Conservation (phyloP, 495 filamentous ascomycete genomes). For the Tuber indicum region DNA sequence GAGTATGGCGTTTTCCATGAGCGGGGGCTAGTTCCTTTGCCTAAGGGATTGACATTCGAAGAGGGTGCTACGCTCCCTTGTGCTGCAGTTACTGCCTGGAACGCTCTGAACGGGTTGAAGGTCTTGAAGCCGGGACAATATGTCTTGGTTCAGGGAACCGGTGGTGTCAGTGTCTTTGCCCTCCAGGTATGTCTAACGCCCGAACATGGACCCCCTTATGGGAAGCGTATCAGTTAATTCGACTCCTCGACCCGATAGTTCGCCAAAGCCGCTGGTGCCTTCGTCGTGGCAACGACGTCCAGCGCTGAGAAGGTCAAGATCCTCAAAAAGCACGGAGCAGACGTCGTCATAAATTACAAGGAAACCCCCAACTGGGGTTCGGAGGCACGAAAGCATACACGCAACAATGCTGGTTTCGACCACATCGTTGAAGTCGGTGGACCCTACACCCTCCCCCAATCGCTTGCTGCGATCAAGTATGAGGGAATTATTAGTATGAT, state of each 20-base stretch:
- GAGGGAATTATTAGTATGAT: conserved; percentile 5
- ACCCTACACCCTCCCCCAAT: conserved; percentile 5
- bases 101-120: conserved; percentile 42
- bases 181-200: conserved; percentile 44
- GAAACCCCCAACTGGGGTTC: conserved; percentile 57
- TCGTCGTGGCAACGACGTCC: conserved; percentile 46
- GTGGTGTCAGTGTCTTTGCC: conserved; percentile 43
- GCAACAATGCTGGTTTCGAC: conserved; percentile 50
- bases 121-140: conserved; percentile 34
- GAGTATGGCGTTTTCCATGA: conserved; percentile 37
- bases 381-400: conserved; percentile 48
- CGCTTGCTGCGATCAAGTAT: conserved; percentile 3
- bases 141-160: conserved; percentile 43
- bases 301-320: conserved; percentile 41
- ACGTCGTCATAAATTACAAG: conserved; percentile 56
- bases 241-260: conserved; percentile 6
- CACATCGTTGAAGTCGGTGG: conserved; percentile 53
- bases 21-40: conserved; percentile 33
- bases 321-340: conserved; percentile 48
- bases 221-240: neutral
- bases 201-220: conserved; percentile 27
- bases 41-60: conserved; percentile 23
- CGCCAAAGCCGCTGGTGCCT: conserved; percentile 17
- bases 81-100: conserved; percentile 44
- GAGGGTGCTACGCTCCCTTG: conserved; percentile 37